These are phyloP conservation scores for Agaricus subrufescens DNA, from an alignment of 768 basidiomycete species.

Conservation along the genomic window DNA sequence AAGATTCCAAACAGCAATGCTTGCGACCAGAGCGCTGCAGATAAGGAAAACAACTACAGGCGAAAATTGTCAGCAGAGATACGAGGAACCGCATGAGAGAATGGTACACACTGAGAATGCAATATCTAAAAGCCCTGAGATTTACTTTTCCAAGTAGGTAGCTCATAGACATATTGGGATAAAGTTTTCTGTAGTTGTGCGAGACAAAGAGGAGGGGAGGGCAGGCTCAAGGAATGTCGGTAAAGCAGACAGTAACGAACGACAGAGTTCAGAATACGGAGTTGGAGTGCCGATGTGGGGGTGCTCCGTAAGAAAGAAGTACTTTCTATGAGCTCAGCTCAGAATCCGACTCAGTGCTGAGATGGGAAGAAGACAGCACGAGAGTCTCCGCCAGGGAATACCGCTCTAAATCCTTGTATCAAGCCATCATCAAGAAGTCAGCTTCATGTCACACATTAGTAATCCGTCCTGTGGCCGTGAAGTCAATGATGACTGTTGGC, in stretches of 20 bases:
- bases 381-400: background rate
- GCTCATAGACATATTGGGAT: constrained; percentile 38
- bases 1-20: constrained; percentile 66
- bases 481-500: no score
- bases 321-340: constrained; percentile 8
- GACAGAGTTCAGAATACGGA: background rate
- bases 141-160: constrained; percentile 13
- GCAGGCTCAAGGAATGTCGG: constrained; percentile 11
- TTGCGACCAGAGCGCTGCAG: constrained; percentile 62
- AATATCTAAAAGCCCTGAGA: constrained; percentile 50
- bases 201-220: constrained; percentile 10
- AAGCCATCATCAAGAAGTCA: constrained; percentile 7
- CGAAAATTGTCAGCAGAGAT: background rate
- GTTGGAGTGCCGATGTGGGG: background rate
- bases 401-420: background rate
- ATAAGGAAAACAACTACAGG: constrained; percentile 51
- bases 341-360: background rate
- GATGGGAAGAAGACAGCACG: background rate
- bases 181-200: constrained; percentile 22
- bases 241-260: constrained; percentile 4
- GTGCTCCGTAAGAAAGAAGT: background rate
- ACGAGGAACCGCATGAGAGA: background rate
- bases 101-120: constrained; percentile 50
- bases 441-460: background rate
- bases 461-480: no score